Percentiles rank a stretch among this genome's conserved stretches.
Evolutionary conservation across 2,329 filamentous ascomycete species (phyloP).

Genomic region (Neofusicoccum sp.): DNA sequence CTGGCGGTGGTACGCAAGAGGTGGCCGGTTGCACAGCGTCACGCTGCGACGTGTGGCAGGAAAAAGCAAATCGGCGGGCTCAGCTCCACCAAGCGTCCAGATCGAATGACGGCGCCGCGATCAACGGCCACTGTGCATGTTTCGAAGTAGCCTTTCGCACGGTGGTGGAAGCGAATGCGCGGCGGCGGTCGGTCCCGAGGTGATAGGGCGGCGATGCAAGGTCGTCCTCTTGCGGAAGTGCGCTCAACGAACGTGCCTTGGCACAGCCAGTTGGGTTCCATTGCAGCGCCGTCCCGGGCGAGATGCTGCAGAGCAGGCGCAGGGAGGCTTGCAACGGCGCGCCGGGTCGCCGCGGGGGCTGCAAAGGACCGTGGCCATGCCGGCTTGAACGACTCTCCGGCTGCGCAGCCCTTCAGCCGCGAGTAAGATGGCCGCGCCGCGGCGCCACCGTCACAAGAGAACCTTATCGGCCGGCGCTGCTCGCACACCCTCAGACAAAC

Average conservation of each 20-base stretch:
- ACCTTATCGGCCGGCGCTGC: slow-evolving; percentile 4
- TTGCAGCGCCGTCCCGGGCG: not conserved
- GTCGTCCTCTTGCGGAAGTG: slow-evolving; percentile 6
- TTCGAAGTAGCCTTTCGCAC: not conserved
- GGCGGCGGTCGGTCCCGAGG: not conserved
- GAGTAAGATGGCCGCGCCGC: not conserved
- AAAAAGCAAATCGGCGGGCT: slow-evolving; percentile 14
- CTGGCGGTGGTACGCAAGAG: slow-evolving; percentile 2
- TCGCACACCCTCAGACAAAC: not conserved
- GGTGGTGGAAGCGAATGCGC: not conserved
- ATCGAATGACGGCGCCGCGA: not conserved
- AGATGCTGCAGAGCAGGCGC: slow-evolving; percentile 2
- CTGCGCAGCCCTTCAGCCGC: not conserved
- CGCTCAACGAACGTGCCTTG: slow-evolving; percentile 1
- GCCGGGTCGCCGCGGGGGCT: not conserved
- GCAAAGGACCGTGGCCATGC: not conserved
- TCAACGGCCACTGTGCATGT: not conserved
- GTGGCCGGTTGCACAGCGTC: slow-evolving; percentile 9
- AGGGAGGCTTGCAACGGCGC: slow-evolving; percentile 11
- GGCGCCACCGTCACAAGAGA: not conserved
- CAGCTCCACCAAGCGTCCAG: not conserved
- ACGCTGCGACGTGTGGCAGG: slow-evolving; percentile 16
- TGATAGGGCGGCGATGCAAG: slow-evolving; percentile 15
- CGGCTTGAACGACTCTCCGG: not conserved
- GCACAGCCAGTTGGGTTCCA: slow-evolving; percentile 14